A percentile compares a stretch with the other conserved stretches of the same genome.
These are phyloP conservation scores for Arthrobotrys sphaeroides DNA, from an alignment of 2,329 filamentous ascomycete genomes.

Conservation along the genomic window DNA sequence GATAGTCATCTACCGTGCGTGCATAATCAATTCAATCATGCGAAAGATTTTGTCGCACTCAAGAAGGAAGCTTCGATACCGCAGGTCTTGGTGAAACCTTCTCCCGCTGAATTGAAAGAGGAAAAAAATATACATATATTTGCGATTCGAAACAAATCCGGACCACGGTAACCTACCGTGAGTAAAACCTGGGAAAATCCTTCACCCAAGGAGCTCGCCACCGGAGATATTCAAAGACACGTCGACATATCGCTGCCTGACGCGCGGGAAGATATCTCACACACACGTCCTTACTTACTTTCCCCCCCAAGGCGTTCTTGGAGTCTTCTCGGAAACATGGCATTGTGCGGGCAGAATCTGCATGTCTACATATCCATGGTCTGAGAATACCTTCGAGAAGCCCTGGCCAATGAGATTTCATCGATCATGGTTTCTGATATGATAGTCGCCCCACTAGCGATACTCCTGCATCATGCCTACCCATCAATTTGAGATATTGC, in stretches of 20 bases:
- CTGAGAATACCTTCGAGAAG: slow-evolving; percentile 2
- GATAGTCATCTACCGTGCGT: not conserved
- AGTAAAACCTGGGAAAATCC: not conserved
- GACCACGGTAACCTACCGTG: slow-evolving; percentile 11
- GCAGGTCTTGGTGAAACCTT: slow-evolving; percentile 12
- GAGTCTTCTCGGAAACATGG: slow-evolving; percentile 21
- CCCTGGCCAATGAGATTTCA: not conserved
- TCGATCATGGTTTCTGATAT: slow-evolving; percentile 22
- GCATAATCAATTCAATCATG: not conserved
- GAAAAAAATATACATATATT: no score
- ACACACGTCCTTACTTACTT: no score
- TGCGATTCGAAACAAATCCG: slow-evolving; percentile 6
- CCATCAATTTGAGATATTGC: slow-evolving; percentile 40
- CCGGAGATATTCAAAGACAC: slow-evolving; percentile 52
- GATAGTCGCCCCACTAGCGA: slow-evolving; percentile 34
- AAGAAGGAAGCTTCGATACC: slow-evolving; percentile 14
- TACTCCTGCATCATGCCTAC: slow-evolving; percentile 19
- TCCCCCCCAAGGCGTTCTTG: not conserved
- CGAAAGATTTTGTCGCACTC: not conserved
- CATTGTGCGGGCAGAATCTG: slow-evolving; percentile 13
- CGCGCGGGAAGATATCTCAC: slow-evolving; percentile 43
- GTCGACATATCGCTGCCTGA: slow-evolving; percentile 20
- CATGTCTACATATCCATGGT: slow-evolving; percentile 7
- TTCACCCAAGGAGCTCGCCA: slow-evolving; percentile 33
- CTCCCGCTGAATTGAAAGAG: not conserved